Evolutionary conservation across 2,329 filamentous ascomycete species (phyloP).

Genomic region (Xylariaceae sp.): DNA sequence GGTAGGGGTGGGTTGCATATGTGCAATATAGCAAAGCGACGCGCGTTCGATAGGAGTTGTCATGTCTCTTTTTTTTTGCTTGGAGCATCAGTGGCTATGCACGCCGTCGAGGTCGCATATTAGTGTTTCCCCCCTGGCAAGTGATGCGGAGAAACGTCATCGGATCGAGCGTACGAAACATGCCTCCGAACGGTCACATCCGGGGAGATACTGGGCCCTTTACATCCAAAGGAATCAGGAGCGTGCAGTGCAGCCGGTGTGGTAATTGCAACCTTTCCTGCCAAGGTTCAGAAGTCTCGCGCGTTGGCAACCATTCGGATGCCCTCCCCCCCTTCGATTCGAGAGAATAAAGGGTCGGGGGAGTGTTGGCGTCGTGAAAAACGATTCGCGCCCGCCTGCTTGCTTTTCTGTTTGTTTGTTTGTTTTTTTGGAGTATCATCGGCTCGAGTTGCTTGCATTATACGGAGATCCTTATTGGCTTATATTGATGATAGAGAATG

Average conservation of each 20-base stretch:
- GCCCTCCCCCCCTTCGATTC: not conserved
- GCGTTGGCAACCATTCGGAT: not conserved
- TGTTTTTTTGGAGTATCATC: not conserved
- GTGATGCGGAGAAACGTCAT: not conserved
- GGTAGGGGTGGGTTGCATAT: slow-evolving; percentile 1
- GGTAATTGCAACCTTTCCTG: not conserved
- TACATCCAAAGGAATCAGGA: not conserved
- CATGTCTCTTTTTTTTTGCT: not conserved
- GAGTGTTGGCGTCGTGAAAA: not conserved
- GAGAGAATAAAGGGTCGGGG: not conserved
- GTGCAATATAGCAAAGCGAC: not conserved
- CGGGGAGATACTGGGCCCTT: not conserved
- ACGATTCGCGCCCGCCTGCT: not conserved
- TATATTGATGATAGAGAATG: not conserved
- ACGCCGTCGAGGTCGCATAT: not conserved
- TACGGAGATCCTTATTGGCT: not conserved
- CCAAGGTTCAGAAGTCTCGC: not conserved
- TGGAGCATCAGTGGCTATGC: not conserved
- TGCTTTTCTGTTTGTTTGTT: not conserved
- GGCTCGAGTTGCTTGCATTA: not conserved
- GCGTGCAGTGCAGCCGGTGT: not conserved
- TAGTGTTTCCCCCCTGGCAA: not conserved
- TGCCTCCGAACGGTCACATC: not conserved
- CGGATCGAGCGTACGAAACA: not conserved
- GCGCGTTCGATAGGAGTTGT: not conserved